Evolutionary conservation across 73 alveolate genomes (phyloP).

Genomic region (Tetrahymena thermophila): DNA sequence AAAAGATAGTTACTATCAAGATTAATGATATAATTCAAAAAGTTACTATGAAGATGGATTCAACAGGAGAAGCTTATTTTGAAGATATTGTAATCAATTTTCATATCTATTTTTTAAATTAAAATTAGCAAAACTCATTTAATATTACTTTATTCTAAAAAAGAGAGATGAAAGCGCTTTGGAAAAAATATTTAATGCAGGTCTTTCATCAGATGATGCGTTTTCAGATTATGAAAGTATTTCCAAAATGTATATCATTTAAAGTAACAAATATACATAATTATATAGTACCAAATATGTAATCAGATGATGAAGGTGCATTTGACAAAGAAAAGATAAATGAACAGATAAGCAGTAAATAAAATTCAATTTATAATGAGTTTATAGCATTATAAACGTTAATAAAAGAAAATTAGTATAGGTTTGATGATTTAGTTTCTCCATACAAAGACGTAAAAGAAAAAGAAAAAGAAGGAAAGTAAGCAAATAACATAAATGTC

Average conservation of each 20-base stretch:
- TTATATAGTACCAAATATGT: background rate
- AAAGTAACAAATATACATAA: background rate
- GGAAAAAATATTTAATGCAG: background rate
- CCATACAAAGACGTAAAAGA: constrained; percentile 1
- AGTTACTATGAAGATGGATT: constrained; percentile 78
- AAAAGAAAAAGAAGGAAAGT: background rate
- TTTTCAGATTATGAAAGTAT: background rate
- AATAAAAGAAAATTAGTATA: constrained; percentile 6
- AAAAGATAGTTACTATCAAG: constrained; percentile 57
- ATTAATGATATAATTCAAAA: constrained; percentile 73
- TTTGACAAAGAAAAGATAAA: background rate
- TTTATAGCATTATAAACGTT: background rate
- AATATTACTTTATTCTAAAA: background rate
- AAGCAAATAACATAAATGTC: background rate
- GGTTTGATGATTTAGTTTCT: constrained; percentile 11
- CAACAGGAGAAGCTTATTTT: constrained; percentile 91
- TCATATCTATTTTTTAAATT: background rate
- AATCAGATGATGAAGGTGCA: background rate
- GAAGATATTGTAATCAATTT: constrained; percentile 1
- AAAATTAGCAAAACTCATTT: background rate
- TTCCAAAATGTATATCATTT: background rate
- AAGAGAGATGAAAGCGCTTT: background rate
- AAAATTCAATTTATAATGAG: background rate
- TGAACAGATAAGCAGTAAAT: background rate
- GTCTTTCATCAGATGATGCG: background rate